Percentiles rank a stretch among this genome's conserved stretches.
phyloP scores from a whole-genome alignment of 306 rosid species.

The Sphenostylis stenocarpa region DNA sequence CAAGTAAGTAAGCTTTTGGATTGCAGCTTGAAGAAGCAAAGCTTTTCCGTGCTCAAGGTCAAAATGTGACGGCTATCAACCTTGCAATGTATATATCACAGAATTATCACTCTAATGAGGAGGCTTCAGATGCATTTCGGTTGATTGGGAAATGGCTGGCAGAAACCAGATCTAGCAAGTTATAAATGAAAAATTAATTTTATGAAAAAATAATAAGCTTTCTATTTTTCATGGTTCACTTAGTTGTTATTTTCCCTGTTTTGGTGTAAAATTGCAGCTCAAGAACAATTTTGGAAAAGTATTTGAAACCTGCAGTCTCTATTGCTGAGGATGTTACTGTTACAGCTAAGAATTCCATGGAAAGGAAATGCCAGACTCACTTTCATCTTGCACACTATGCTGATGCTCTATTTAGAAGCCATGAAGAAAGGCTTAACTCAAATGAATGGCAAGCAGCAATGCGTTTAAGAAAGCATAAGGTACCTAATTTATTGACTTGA shows the following conservation, averaged over 20 bases:
- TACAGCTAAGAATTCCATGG: slow-evolving; percentile 51
- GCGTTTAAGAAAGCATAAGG: slow-evolving; percentile 91
- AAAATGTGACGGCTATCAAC: slow-evolving; percentile 85
- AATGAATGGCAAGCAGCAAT: slow-evolving; percentile 94
- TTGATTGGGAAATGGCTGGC: slow-evolving; percentile 98
- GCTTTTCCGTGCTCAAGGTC: slow-evolving; percentile 94
- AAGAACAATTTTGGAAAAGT: slow-evolving; percentile 91
- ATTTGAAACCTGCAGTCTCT: slow-evolving; percentile 87
- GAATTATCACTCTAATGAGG: slow-evolving; percentile 53
- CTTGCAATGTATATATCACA: slow-evolving; percentile 74
- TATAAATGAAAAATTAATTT: slow-evolving; percentile 32
- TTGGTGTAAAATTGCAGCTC: slow-evolving; percentile 62
- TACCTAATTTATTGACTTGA: slow-evolving; percentile 34
- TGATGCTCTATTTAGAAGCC: slow-evolving; percentile 86
- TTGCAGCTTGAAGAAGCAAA: slow-evolving; percentile 97
- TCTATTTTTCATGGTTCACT: background rate
- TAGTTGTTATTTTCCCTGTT: slow-evolving; percentile 7
- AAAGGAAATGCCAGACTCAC: slow-evolving; percentile 68
- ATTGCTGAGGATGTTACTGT: slow-evolving; percentile 64
- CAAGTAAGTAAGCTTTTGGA: slow-evolving; percentile 17
- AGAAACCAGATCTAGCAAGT: slow-evolving; percentile 98
- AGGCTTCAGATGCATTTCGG: slow-evolving; percentile 83
- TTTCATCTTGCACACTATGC: slow-evolving; percentile 96
- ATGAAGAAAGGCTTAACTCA: slow-evolving; percentile 84
- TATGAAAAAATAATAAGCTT: background rate